Base-by-base conservation (phyloP, 1,139 yeast species). In the Blastobotrys malaysiensis region DNA sequence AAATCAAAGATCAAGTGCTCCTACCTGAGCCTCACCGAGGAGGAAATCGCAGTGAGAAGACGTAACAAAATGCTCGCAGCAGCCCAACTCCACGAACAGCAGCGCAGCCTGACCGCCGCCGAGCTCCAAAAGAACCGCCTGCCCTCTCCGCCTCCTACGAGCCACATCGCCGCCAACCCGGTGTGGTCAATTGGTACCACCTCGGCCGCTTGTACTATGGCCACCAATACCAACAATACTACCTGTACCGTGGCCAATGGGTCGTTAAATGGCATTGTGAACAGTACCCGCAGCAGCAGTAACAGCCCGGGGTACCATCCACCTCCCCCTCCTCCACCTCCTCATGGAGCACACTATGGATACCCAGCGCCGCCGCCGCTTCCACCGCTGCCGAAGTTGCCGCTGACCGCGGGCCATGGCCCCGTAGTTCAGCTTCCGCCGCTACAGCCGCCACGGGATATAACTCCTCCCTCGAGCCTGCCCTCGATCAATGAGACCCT, bases 1-100 rank as follows among this genome's bases (percentile, higher is more conserved):
- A 79, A 82, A 65, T 84, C 86, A 7, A 81, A 82, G 52, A 57
- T 61, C 7, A 54, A 56, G 11, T 68, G 71, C 55, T 67, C 71
- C 2, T 68, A 67, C 49, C 58, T 63, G 27, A 50, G 52, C 21
- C 57, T 67, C 55, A 54, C 68, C 11, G 55, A 59, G 6, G 62
- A 59, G 36, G 70, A 68, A 54, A 56, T 66, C 21, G 58, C 52
- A 24, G 51, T 47, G n/a, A 49, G 55, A 13, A 31, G 45, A 36
- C 52, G 50, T 16, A 47, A 47, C 24, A 26, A 26, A 22, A 16
- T 31, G 39, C 9, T 20, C 11, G 31, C 44, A 3, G 44, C 54
- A 11, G 55, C 54, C 7, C 55, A 55, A 45, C 50, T 50, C 24
- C 54, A 48, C 44, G 43, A 20, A 11, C 46, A 52, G 14, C 46